phyloP scores from a whole-genome alignment of 2,329 filamentous ascomycete genomes.

The Neofusicoccum ribis region DNA sequence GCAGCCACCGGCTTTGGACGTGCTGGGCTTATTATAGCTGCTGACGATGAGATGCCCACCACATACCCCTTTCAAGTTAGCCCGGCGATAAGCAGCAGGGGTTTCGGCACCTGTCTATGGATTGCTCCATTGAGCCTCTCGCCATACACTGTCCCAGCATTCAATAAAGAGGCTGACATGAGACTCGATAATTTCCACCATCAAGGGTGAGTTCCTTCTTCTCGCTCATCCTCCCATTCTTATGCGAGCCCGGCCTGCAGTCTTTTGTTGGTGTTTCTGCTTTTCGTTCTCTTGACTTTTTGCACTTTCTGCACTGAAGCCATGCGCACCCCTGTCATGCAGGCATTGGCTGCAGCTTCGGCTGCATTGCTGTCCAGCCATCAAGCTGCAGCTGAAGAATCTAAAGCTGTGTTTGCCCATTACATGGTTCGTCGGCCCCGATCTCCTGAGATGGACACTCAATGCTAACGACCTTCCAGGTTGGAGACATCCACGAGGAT shows the following conservation, averaged over 20 bases:
- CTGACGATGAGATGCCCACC: not conserved
- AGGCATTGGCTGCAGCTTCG: not conserved
- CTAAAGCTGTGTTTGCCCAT: conserved; percentile 1
- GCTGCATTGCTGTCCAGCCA: not conserved
- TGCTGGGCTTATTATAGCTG: not conserved
- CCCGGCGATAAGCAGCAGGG: not conserved
- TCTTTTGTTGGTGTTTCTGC: not conserved
- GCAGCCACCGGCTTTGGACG: not conserved
- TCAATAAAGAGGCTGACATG: conserved; percentile 15
- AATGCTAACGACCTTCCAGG: not conserved
- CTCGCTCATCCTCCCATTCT: not conserved
- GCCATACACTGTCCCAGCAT: not conserved
- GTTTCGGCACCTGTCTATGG: not conserved
- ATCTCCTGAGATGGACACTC: too few relatives aligned
- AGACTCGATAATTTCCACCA: conserved; percentile 2
- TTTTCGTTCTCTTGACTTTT: not conserved
- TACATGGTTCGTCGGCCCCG: not conserved
- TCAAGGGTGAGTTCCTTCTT: not conserved
- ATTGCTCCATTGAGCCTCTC: not conserved
- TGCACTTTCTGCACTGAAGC: not conserved
- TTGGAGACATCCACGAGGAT: not conserved
- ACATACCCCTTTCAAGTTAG: not conserved
- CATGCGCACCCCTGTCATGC: not conserved
- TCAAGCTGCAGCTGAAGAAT: not conserved
- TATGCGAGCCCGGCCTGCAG: not conserved